Conservation (phyloP, 2,329 filamentous ascomycete species). For the Neofusicoccum parvum region DNA sequence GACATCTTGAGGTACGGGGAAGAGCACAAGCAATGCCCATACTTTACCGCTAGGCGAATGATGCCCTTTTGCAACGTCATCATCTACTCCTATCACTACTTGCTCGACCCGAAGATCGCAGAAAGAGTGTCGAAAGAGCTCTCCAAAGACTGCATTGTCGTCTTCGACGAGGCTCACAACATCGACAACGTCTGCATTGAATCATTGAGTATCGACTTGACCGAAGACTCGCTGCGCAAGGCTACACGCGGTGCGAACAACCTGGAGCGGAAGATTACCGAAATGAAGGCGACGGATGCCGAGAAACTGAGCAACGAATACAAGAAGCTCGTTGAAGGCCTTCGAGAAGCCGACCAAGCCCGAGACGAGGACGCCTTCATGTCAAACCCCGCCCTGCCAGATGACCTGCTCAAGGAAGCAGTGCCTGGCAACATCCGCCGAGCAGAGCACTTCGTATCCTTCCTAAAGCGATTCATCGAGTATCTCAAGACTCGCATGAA, state of each 20-base stretch:
- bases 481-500: slow-evolving; percentile 99
- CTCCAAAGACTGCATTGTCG: slow-evolving; percentile 96
- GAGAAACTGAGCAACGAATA: slow-evolving; percentile 95
- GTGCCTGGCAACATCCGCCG: slow-evolving; percentile 94
- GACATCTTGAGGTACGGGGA: slow-evolving; percentile 87
- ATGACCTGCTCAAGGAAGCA: slow-evolving; percentile 92
- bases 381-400: slow-evolving; percentile 90
- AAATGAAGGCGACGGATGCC: slow-evolving; percentile 95
- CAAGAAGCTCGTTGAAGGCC: slow-evolving; percentile 87
- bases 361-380: slow-evolving; percentile 95
- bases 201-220: slow-evolving; percentile 93
- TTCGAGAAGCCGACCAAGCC: slow-evolving; percentile 84
- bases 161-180: slow-evolving; percentile 98
- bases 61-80: slow-evolving; percentile 99
- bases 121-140: slow-evolving; percentile 93
- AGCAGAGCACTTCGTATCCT: slow-evolving; percentile 94
- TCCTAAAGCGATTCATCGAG: slow-evolving; percentile 95
- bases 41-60: slow-evolving; percentile 95
- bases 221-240: slow-evolving; percentile 89
- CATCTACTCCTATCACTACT: slow-evolving; percentile 98
- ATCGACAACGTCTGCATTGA: slow-evolving; percentile 99
- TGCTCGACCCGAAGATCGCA: slow-evolving; percentile 96
- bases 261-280: slow-evolving; percentile 83
- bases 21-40: slow-evolving; percentile 94
- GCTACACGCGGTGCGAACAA: slow-evolving; percentile 89